Conservation (phyloP, 441 rosid species). For the Populus hybrid region DNA sequence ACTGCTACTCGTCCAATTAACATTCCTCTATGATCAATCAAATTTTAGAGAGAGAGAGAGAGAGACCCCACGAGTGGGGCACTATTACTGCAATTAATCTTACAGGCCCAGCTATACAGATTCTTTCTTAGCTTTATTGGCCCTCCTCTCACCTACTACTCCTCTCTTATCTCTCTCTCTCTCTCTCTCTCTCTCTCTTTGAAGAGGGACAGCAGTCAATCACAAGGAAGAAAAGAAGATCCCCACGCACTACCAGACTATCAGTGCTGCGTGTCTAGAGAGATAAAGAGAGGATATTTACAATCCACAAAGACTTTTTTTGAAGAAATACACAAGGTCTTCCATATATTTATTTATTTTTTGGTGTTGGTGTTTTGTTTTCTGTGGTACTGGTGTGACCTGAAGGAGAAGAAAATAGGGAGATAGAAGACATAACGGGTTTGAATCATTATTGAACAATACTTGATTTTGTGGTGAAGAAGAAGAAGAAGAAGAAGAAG, state of each 20-base stretch:
- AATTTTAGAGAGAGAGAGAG: not conserved
- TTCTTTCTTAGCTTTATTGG: slow-evolving; percentile 18
- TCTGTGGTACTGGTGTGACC: not conserved
- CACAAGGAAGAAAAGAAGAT: slow-evolving; percentile 16
- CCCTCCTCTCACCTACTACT: slow-evolving; percentile 18
- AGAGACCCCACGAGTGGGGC: slow-evolving; percentile 19
- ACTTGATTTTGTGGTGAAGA: not conserved
- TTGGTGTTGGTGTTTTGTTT: not conserved
- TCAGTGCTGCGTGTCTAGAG: slow-evolving; percentile 1
- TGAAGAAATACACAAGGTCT: slow-evolving; percentile 1
- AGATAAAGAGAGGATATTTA: not conserved
- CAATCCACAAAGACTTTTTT: not conserved
- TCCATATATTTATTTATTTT: not conserved
- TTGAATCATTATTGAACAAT: slow-evolving; percentile 1
- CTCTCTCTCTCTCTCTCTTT: slow-evolving; percentile 1
- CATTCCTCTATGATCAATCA: not conserved
- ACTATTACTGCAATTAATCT: not conserved
- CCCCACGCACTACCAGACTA: slow-evolving; percentile 20
- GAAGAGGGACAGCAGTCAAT: slow-evolving; percentile 19
- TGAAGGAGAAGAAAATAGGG: not conserved
- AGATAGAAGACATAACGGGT: slow-evolving; percentile 9
- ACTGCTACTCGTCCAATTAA: too few relatives aligned
- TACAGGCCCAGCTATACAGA: slow-evolving; percentile 7
- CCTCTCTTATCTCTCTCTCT: slow-evolving; percentile 2
- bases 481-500: not conserved